Evolutionary conservation across 208 protist species (phyloP).

Genomic region (Polymyxa betae): DNA sequence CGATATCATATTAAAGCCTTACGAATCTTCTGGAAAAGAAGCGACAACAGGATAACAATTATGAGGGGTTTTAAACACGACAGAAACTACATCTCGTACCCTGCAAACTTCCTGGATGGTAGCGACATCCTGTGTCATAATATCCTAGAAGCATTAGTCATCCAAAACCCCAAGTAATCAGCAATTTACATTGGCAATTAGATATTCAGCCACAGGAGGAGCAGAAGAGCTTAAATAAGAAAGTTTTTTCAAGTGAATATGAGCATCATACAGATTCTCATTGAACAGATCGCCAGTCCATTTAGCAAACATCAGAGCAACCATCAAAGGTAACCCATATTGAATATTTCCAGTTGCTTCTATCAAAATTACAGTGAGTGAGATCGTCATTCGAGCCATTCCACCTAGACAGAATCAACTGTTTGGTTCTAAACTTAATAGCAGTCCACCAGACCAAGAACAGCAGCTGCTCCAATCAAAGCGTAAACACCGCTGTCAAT

Average conservation of each 20-base stretch:
- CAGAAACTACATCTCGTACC: background rate
- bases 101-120: background rate
- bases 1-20: background rate
- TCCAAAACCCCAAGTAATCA: background rate
- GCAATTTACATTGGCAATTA: background rate
- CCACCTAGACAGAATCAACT: background rate
- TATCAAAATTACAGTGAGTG: slow-evolving; percentile 60
- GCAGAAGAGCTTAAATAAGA: slow-evolving; percentile 48
- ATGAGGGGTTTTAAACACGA: slow-evolving; percentile 10
- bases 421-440: background rate
- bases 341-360: slow-evolving; percentile 64
- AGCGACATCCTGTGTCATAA: background rate
- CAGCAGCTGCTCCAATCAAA: background rate
- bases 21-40: background rate
- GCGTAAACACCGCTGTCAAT: slow-evolving; percentile 4
- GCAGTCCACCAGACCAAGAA: background rate
- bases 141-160: background rate
- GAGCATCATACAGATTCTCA: slow-evolving; percentile 61
- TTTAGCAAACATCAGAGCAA: slow-evolving; percentile 62
- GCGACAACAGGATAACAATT: slow-evolving; percentile 42
- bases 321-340: slow-evolving; percentile 64
- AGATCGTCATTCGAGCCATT: slow-evolving; percentile 42
- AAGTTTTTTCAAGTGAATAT: slow-evolving; percentile 60
- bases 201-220: slow-evolving; percentile 30
- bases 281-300: slow-evolving; percentile 62